Percentiles rank a stretch among this genome's conserved stretches.
These are phyloP conservation scores for Cordyceps javanica DNA, from an alignment of 2,329 filamentous ascomycete species.

Conservation along the genomic window DNA sequence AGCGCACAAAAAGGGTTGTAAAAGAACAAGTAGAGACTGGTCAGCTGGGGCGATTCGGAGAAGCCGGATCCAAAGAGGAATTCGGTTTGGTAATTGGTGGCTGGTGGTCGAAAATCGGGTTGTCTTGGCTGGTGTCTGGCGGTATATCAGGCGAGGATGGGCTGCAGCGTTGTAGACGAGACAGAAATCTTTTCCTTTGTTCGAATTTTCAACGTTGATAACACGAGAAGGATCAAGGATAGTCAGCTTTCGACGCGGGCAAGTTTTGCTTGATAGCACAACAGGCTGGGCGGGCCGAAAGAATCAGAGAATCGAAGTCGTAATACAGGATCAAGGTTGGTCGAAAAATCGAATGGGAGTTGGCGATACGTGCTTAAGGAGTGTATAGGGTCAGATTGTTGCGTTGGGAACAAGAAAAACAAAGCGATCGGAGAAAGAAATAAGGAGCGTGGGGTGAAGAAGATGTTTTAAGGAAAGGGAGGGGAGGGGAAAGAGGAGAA, in stretches of 20 bases:
- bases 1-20: neutral
- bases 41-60: neutral
- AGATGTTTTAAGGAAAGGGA: neutral
- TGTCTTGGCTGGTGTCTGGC: neutral
- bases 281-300: slow-evolving; percentile 7
- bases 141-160: neutral
- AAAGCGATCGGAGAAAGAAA: neutral
- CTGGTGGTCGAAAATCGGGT: neutral
- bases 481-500: neutral
- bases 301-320: neutral
- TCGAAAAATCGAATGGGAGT: neutral
- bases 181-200: too few species aligned
- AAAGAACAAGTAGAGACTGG: neutral
- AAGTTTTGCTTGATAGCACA: slow-evolving; percentile 9
- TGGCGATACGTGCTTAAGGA: slow-evolving; percentile 6
- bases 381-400: slow-evolving; percentile 5
- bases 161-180: neutral
- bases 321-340: slow-evolving; percentile 6
- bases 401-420: neutral
- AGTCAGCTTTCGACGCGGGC: neutral
- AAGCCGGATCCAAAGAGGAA: neutral
- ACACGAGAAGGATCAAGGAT: neutral
- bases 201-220: neutral
- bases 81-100: slow-evolving; percentile 3
- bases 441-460: slow-evolving; percentile 8